Base-by-base conservation (phyloP, 371 early-diverging fungal genomes). In the Parasitella parasitica region DNA sequence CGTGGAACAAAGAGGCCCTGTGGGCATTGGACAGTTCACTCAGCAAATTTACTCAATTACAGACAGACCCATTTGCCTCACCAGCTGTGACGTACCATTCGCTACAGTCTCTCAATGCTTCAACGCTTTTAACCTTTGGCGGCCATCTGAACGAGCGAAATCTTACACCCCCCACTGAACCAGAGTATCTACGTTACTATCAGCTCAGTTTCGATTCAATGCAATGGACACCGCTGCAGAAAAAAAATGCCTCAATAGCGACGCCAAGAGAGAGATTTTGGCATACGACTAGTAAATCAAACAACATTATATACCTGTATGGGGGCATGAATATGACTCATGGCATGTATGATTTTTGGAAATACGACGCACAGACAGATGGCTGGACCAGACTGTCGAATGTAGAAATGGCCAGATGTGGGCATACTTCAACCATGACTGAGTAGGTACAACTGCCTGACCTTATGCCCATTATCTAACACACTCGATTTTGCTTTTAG, bases 1-100 rank as follows among this genome's bases (percentile, higher is more conserved):
- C 75, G 12, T 75, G 72, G 72, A 66, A 71, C 24, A 71, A 62
- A 56, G 75, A 75, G 34, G 72, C 69, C 0, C 43, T 75, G 15
- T 75, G 75, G 75, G 38, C 38, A 16, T 24, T 75, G 1, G 41
- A 68, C 2, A 20, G 24, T 26, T 24, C 61, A 6, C 4, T 37
- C 7, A 35, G 46, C 11, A 35, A 43, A 3, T 48, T 74, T 4
- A 54, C 54, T 1, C 75, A 71, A 54, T n/a, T 75, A 18, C 16
- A 46, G 13, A 75, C 75, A 2, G 57, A 75, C 28, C 72, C 75
- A 12, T 63, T 37, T 28, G 69, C 70, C 8, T 75, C 75, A 15
- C 75, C 75, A 0, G 66, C 71, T 18, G 39, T 75, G 16, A 66
- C 72, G 5, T 69, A 69, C 35, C 62, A 66, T 30, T 49, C 63